phyloP scores from a whole-genome alignment of 202 grass and related monocot species.

The Panicum virgatum region DNA sequence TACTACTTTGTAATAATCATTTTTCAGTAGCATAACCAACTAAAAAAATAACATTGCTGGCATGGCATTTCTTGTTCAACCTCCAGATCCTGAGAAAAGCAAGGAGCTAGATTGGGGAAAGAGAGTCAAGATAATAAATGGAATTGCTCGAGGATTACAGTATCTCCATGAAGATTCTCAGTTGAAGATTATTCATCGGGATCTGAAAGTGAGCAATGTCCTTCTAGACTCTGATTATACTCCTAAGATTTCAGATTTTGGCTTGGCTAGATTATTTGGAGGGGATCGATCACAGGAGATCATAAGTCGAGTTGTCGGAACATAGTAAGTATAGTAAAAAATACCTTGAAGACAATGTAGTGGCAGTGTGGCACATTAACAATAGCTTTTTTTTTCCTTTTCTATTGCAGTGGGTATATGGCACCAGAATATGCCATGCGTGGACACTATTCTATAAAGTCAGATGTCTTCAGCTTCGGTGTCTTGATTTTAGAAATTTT shows the following conservation, averaged over 20 bases:
- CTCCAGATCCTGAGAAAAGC: neutral
- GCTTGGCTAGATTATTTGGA: constrained; percentile 47
- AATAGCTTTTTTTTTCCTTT: neutral
- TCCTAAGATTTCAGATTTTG: constrained; percentile 65
- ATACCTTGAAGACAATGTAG: neutral
- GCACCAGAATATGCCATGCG: constrained; percentile 56
- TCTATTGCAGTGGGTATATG: constrained; percentile 49
- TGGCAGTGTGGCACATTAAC: too few relatives aligned
- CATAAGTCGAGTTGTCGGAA: constrained; percentile 44
- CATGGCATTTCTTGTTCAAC: too few relatives aligned
- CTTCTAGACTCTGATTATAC: constrained; percentile 51
- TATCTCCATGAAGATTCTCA: constrained; percentile 82
- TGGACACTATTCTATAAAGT: constrained; percentile 46
- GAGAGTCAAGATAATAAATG: constrained; percentile 51
- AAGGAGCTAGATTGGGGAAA: constrained; percentile 50
- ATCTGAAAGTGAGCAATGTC: constrained; percentile 68
- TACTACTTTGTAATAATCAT: neutral
- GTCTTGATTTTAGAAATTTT: constrained; percentile 56
- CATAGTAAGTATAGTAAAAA: constrained; percentile 42
- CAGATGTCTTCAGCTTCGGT: constrained; percentile 49
- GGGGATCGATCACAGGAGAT: constrained; percentile 33
- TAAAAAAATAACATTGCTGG: too few relatives aligned
- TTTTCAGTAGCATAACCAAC: too few relatives aligned
- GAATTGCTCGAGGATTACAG: constrained; percentile 57
- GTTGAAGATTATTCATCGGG: constrained; percentile 57